phyloP scores from a whole-genome alignment of 805 yeast species.

The Cyberlindnera euphorbiiphila region DNA sequence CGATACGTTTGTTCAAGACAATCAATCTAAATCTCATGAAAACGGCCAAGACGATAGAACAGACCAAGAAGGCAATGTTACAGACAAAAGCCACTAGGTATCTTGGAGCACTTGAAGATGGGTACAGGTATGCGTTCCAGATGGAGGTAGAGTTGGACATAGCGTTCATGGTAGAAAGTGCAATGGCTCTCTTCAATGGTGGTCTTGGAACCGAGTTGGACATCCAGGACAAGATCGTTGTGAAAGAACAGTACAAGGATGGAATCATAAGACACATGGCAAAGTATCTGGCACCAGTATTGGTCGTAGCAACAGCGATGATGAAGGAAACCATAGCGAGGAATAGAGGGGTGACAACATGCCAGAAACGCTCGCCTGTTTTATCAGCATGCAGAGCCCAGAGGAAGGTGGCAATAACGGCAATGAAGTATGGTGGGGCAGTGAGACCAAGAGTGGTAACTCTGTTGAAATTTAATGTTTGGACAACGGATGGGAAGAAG shows the following conservation, averaged over 20 bases:
- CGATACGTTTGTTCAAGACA: constrained; percentile 39
- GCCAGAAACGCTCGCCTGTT: constrained; percentile 52
- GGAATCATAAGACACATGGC: constrained; percentile 61
- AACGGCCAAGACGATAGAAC: constrained; percentile 38
- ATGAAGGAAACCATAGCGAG: constrained; percentile 43
- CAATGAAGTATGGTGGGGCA: constrained; percentile 54
- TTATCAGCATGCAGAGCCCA: constrained; percentile 56
- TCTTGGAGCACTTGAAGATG: constrained; percentile 41
- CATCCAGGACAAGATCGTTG: constrained; percentile 51
- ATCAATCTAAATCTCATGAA: constrained; percentile 37
- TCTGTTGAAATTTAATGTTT: constrained; percentile 47
- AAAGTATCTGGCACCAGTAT: constrained; percentile 54
- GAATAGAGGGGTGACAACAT: constrained; percentile 40
- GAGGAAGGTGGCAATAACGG: constrained; percentile 45
- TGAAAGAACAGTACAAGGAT: constrained; percentile 50
- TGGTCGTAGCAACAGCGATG: constrained; percentile 45
- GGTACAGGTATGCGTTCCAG: constrained; percentile 52
- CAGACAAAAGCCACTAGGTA: constrained; percentile 45
- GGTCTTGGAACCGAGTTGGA: constrained; percentile 55
- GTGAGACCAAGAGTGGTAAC: constrained; percentile 52
- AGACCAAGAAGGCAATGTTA: constrained; percentile 43
- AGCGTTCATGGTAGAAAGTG: constrained; percentile 54
- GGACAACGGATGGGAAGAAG: constrained; percentile 58
- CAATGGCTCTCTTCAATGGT: constrained; percentile 55
- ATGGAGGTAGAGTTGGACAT: constrained; percentile 53